phyloP scores from a whole-genome alignment of 306 rosid genomes.

The Dryas alaskensis region DNA sequence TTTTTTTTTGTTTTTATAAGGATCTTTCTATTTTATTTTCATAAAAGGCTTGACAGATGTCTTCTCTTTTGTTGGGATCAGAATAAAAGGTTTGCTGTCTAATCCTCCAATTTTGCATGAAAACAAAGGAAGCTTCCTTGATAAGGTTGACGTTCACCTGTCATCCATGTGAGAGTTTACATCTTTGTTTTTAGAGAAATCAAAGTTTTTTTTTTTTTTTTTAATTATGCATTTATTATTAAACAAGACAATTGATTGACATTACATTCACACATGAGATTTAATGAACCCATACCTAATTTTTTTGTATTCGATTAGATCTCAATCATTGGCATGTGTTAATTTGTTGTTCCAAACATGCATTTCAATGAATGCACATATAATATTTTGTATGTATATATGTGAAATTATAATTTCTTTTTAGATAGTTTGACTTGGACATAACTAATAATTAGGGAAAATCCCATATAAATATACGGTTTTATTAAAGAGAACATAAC shows the following conservation, averaged over 20 bases:
- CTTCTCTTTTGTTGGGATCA: too few relatives aligned
- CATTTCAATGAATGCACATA: neutral
- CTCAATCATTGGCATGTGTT: too few relatives aligned
- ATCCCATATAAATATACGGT: too few relatives aligned
- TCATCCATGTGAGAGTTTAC: slow-evolving; percentile 4
- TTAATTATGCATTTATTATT: too few relatives aligned
- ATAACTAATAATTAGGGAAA: too few relatives aligned
- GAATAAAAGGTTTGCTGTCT: slow-evolving; percentile 1
- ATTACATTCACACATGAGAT: neutral
- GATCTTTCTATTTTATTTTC: too few relatives aligned
- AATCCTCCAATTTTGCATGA: neutral
- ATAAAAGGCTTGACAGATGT: too few relatives aligned
- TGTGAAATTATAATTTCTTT: too few relatives aligned
- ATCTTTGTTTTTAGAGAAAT: neutral
- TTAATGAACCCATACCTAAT: neutral
- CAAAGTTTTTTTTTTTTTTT: neutral
- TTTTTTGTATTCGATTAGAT: neutral
- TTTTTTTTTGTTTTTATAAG: neutral
- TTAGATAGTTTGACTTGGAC: too few relatives aligned
- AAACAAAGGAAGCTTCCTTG: slow-evolving; percentile 1
- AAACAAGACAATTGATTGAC: neutral
- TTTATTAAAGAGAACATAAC: too few relatives aligned
- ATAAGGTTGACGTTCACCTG: slow-evolving; percentile 17
- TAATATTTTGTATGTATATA: neutral
- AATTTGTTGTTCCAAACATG: neutral